Evolutionary conservation across 108 stramenopile species (phyloP), one percentile per base, ranked within the genome.

Genomic region (Nitzschia inconspicua): DNA sequence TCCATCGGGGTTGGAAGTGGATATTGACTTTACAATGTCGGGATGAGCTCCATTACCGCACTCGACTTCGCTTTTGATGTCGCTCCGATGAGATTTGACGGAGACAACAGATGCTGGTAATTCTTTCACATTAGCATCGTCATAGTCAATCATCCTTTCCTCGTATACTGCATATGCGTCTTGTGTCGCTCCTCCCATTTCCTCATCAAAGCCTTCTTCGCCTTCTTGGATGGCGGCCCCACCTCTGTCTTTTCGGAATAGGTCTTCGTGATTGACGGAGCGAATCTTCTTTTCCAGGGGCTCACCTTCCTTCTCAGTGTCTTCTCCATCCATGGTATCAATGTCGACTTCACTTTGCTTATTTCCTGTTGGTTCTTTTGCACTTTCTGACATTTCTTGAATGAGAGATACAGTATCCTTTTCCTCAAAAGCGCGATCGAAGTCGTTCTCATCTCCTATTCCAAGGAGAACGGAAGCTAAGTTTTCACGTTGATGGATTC

Each of bases 101-200:
- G n/a, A n/a, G n/a, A n/a, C n/a, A n/a, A n/a, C n/a, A n/a, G n/a
- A n/a, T n/a, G n/a, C n/a, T n/a, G n/a, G n/a, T n/a, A n/a, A n/a
- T n/a, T n/a, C n/a, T n/a, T n/a, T n/a, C n/a, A n/a, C 52, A 32
- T 47, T 18, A 24, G 50, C 62, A n/a, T 42, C 30, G 2, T 43
- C 46, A 0, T 25, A 14, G n/a, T 39, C 47, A 27, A 47, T 44
- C 30, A 24, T 55, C 4, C 63, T 42, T 18, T 57, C 52, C 36
- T 62, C 69, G 22, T 66, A 63, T 42, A 55, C 51, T 34, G 26
- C 48, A 35, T 42, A 60, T n/a, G 57, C 47, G 57, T 66, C 53
- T 59, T 89, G 88, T 40, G 77, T 85, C 22, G 47, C 41, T 2
- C 82, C 88, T 31, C 84, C 88, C 82, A 89, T 82, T 43, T 85